Evolutionary conservation across 2,329 filamentous ascomycete species (phyloP).

Genomic region (Trichoderma lentiforme): DNA sequence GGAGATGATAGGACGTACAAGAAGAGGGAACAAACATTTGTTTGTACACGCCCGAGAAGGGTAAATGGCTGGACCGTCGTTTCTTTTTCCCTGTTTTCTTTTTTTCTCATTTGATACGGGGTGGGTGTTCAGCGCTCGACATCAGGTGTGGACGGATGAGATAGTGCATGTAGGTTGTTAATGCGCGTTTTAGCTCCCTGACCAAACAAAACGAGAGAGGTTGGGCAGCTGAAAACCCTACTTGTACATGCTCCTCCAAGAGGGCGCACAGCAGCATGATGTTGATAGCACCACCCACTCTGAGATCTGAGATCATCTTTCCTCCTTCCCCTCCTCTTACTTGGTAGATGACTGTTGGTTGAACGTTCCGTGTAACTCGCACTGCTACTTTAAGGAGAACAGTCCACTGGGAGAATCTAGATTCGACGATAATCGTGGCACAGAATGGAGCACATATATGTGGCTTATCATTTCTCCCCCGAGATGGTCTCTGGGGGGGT

Average conservation of each 20-base stretch:
- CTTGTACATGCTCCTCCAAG: no score
- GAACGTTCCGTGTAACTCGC: background rate
- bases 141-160: background rate
- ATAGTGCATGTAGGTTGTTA: background rate
- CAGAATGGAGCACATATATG: background rate
- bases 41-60: background rate
- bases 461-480: background rate
- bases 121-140: background rate
- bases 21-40: background rate
- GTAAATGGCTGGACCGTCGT: background rate
- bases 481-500: background rate
- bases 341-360: background rate
- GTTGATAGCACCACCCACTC: background rate
- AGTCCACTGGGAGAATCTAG: background rate
- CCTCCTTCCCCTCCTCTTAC: background rate
- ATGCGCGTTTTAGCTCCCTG: background rate
- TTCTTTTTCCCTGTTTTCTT: background rate
- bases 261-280: background rate
- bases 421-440: background rate
- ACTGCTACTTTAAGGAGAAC: background rate
- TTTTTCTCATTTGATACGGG: background rate
- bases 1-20: background rate
- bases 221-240: background rate
- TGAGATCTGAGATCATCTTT: background rate
- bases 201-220: background rate